phyloP scores from a whole-genome alignment of 2,329 filamentous ascomycete genomes.

The Dothideomycetidae sp. region DNA sequence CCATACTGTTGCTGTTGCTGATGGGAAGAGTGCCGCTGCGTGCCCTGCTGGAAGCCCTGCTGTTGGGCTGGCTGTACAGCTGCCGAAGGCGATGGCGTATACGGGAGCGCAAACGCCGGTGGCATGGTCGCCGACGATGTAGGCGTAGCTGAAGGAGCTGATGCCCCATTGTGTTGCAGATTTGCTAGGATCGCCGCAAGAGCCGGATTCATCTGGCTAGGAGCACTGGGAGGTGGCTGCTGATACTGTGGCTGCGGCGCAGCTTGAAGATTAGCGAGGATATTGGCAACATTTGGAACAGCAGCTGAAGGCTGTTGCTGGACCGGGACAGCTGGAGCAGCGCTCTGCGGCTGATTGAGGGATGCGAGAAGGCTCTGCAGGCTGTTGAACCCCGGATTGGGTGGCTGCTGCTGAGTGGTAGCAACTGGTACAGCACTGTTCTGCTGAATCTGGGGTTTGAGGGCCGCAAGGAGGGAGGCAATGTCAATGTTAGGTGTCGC shows the following conservation, averaged over 20 bases:
- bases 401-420: slow-evolving; percentile 10
- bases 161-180: slow-evolving; percentile 7
- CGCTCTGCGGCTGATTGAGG: slow-evolving; percentile 12
- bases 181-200: slow-evolving; percentile 12
- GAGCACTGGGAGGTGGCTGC: slow-evolving; percentile 9
- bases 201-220: slow-evolving; percentile 4
- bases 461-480: slow-evolving; percentile 12
- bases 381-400: slow-evolving; percentile 12
- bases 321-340: slow-evolving; percentile 5
- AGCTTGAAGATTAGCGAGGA: slow-evolving; percentile 1
- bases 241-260: slow-evolving; percentile 11
- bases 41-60: too few species aligned
- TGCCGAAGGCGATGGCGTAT: too few species aligned
- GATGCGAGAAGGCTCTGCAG: slow-evolving; percentile 12
- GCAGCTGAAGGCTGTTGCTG: slow-evolving; percentile 4
- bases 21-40: too few species aligned
- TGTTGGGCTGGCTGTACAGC: too few species aligned
- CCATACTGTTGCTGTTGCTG: too few species aligned
- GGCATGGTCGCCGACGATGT: too few species aligned
- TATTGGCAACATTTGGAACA: not conserved
- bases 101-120: too few species aligned
- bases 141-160: slow-evolving; percentile 11
- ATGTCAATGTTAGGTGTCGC: slow-evolving; percentile 10
- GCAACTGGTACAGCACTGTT: slow-evolving; percentile 10
- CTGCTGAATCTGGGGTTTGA: slow-evolving; percentile 15